Percentiles rank a stretch among this genome's conserved stretches.
These are phyloP conservation scores for Pestalotiopsis fici DNA, from an alignment of 2,329 filamentous ascomycete genomes.

Conservation along the genomic window DNA sequence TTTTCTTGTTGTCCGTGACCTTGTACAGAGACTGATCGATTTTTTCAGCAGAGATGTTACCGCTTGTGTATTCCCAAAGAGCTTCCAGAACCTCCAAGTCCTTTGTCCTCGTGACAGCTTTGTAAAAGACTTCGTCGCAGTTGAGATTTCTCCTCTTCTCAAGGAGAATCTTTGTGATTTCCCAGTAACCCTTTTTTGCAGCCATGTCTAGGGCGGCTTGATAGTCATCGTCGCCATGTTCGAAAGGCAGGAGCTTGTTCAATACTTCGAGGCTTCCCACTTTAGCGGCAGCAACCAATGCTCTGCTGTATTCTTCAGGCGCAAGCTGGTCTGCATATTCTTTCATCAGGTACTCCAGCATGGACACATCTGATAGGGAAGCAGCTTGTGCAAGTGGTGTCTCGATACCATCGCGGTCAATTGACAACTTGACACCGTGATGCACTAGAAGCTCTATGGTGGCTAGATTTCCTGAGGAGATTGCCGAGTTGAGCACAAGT, in stretches of 20 bases:
- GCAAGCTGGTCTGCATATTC: slow-evolving; percentile 40
- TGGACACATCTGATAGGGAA: slow-evolving; percentile 35
- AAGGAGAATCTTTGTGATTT: slow-evolving; percentile 34
- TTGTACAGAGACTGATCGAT: slow-evolving; percentile 36
- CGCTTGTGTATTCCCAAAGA: slow-evolving; percentile 37
- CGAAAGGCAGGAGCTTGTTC: slow-evolving; percentile 36
- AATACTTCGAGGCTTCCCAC: slow-evolving; percentile 40
- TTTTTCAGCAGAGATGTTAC: slow-evolving; percentile 29
- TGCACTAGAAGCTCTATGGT: slow-evolving; percentile 41
- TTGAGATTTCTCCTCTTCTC: slow-evolving; percentile 31
- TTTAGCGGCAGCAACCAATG: slow-evolving; percentile 37
- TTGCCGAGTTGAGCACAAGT: slow-evolving; percentile 40
- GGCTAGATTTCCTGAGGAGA: slow-evolving; percentile 39
- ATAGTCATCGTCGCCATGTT: slow-evolving; percentile 30
- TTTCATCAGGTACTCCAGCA: slow-evolving; percentile 41
- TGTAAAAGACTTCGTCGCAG: slow-evolving; percentile 35
- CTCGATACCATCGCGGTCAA: slow-evolving; percentile 26
- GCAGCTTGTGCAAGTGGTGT: slow-evolving; percentile 39
- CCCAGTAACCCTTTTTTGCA: slow-evolving; percentile 35
- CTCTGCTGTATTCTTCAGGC: slow-evolving; percentile 37
- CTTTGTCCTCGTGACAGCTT: slow-evolving; percentile 31
- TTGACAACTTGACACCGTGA: slow-evolving; percentile 34
- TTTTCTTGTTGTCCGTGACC: slow-evolving; percentile 39
- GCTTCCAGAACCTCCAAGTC: slow-evolving; percentile 35
- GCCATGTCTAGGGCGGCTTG: slow-evolving; percentile 35